Evolutionary conservation across 148 eudicot species (phyloP).

Genomic region (Agrostemma githago): DNA sequence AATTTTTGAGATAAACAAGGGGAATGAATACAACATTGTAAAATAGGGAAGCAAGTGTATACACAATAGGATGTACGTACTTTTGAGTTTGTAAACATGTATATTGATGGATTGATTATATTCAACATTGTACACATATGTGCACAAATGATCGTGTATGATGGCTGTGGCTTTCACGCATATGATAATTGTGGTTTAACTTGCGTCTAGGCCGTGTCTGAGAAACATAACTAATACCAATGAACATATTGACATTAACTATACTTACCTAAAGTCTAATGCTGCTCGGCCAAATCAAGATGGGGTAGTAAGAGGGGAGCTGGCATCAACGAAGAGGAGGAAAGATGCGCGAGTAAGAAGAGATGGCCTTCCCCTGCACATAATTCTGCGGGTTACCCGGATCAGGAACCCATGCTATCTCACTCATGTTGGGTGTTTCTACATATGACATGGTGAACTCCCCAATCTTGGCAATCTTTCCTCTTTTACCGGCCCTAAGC

Average conservation of each 20-base stretch:
- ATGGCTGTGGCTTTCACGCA: too few species aligned
- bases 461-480: constrained; percentile 60
- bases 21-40: not conserved
- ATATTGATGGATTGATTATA: too few species aligned
- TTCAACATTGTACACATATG: too few species aligned
- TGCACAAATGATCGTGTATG: too few species aligned
- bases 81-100: too few species aligned
- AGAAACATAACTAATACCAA: not conserved
- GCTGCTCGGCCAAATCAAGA: not conserved
- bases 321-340: constrained; percentile 29
- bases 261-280: not conserved
- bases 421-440: constrained; percentile 86
- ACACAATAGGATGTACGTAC: not conserved
- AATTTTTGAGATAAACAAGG: not conserved
- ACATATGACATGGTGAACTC: constrained; percentile 74
- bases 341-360: constrained; percentile 45
- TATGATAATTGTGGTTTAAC: too few species aligned
- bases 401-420: constrained; percentile 69
- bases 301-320: not conserved
- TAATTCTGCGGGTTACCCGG: constrained; percentile 39
- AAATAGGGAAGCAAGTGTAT: not conserved
- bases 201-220: not conserved
- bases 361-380: constrained; percentile 38
- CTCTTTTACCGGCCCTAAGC: constrained; percentile 80
- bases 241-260: not conserved